Conservation (phyloP, 2,329 filamentous ascomycete species). For the Diaporthe aspalathi region DNA sequence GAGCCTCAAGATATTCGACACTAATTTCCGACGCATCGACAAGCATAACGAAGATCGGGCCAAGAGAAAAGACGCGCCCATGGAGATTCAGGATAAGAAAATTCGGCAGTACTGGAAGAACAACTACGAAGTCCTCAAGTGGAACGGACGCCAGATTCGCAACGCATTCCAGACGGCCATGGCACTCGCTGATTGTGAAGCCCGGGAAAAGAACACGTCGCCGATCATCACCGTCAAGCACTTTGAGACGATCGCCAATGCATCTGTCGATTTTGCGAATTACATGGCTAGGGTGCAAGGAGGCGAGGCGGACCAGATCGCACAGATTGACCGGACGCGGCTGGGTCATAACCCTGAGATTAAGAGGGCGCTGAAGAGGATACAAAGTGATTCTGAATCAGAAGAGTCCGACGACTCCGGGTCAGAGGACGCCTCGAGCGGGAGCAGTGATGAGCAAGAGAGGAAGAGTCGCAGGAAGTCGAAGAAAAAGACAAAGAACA, state of each 20-base stretch:
- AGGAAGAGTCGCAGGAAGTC: not conserved
- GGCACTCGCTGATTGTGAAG: not conserved
- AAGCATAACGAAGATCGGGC: not conserved
- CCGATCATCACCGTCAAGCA: not conserved
- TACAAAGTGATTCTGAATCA: not conserved
- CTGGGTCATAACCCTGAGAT: not conserved
- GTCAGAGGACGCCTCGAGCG: not conserved
- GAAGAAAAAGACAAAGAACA: not conserved
- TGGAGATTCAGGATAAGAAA: not conserved
- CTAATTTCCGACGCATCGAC: not conserved
- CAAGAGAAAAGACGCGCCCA: not conserved
- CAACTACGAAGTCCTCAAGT: not conserved
- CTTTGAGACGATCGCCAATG: not conserved
- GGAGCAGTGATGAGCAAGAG: not conserved
- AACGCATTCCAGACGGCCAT: constrained; percentile 30
- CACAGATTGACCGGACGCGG: not conserved
- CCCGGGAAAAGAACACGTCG: not conserved
- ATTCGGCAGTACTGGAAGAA: not conserved
- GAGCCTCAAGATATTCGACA: constrained; percentile 39
- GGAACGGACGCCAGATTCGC: constrained; percentile 25
- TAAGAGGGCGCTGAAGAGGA: not conserved
- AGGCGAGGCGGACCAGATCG: not conserved
- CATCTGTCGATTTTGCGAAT: not conserved
- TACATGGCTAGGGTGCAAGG: not conserved
- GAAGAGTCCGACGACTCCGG: not conserved